These are phyloP conservation scores for Moricandia arvensis DNA, from an alignment of 345 rosid species.

Conservation along the genomic window DNA sequence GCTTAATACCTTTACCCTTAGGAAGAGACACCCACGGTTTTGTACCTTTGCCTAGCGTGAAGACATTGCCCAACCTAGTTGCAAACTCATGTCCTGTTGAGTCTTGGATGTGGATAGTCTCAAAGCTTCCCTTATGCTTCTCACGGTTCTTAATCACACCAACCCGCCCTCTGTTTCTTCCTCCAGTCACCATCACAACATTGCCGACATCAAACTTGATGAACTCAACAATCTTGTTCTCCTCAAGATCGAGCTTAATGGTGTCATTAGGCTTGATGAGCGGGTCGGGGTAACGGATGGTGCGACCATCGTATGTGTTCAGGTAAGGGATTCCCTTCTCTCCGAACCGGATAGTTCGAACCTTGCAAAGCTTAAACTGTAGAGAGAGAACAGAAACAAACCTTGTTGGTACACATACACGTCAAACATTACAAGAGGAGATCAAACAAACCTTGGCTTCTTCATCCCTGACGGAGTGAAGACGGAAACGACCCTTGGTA, in stretches of 20 bases:
- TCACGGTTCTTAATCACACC: constrained; percentile 1
- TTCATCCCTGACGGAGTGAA: constrained; percentile 30
- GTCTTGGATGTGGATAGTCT: neutral
- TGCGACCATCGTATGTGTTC: neutral
- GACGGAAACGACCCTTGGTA: constrained; percentile 31
- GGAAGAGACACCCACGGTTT: neutral
- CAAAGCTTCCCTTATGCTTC: neutral
- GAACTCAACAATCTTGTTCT: neutral
- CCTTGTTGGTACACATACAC: neutral
- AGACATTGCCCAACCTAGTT: neutral
- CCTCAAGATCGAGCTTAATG: neutral
- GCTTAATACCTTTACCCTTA: neutral
- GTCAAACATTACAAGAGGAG: neutral
- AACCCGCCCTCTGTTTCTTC: neutral
- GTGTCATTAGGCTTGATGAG: neutral
- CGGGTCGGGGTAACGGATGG: neutral
- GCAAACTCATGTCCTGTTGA: neutral
- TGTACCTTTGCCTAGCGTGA: neutral
- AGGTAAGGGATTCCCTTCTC: neutral
- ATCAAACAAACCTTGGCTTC: constrained; percentile 1
- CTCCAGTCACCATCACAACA: neutral
- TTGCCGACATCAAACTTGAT: neutral
- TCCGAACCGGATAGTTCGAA: neutral
- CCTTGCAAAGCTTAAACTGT: neutral
- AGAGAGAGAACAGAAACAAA: neutral